A percentile compares a stretch with the other conserved stretches of the same genome.
phyloP scores from a whole-genome alignment of 495 filamentous ascomycete species.

The Monascus purpureus region DNA sequence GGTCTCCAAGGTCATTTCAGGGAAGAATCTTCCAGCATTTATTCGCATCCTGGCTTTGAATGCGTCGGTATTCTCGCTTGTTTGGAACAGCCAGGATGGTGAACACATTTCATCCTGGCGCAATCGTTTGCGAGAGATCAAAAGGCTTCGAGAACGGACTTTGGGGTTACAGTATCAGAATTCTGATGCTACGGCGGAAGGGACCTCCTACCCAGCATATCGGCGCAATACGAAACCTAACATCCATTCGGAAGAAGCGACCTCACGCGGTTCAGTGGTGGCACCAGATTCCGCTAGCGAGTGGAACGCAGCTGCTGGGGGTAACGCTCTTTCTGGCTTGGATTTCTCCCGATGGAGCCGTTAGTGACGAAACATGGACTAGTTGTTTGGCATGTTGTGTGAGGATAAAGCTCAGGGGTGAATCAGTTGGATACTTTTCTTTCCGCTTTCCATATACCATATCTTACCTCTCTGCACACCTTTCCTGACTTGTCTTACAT shows the following conservation, averaged over 20 bases:
- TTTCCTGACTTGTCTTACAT: neutral
- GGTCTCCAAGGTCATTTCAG: slow-evolving; percentile 72
- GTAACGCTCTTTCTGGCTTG: slow-evolving; percentile 25
- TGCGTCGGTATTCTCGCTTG: slow-evolving; percentile 80
- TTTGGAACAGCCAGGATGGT: slow-evolving; percentile 73
- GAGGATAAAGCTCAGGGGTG: too few species aligned
- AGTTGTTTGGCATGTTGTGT: too few species aligned
- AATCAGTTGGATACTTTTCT: too few species aligned
- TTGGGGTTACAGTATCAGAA: slow-evolving; percentile 18
- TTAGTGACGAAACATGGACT: slow-evolving; percentile 11
- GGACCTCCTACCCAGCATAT: slow-evolving; percentile 20
- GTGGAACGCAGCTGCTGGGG: slow-evolving; percentile 28
- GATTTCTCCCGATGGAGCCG: slow-evolving; percentile 33
- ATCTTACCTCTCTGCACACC: neutral
- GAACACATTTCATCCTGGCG: slow-evolving; percentile 87
- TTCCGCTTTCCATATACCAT: too few species aligned
- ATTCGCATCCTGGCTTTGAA: slow-evolving; percentile 86
- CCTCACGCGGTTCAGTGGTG: slow-evolving; percentile 12
- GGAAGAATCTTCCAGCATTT: slow-evolving; percentile 66
- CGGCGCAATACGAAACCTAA: slow-evolving; percentile 34
- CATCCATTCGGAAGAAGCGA: slow-evolving; percentile 29
- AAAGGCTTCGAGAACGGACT: slow-evolving; percentile 53
- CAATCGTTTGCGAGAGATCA: slow-evolving; percentile 72
- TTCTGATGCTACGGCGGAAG: slow-evolving; percentile 18
- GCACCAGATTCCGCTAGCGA: slow-evolving; percentile 23